Conservation (phyloP, 306 rosid species). For the Rosa persica region DNA sequence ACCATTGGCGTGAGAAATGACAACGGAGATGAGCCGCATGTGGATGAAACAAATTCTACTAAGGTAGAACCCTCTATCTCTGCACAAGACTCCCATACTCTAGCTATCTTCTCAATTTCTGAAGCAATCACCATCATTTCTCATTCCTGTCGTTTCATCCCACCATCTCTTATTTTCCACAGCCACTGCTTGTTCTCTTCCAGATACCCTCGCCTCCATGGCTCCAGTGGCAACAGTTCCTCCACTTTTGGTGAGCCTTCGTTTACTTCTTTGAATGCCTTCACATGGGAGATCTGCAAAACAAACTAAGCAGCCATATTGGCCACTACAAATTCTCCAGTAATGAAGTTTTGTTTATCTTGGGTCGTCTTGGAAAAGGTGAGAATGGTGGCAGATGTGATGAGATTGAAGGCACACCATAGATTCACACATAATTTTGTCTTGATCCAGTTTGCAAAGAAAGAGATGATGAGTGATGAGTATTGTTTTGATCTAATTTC, state of each 20-base stretch:
- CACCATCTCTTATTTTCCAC: conserved; percentile 44
- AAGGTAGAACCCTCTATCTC: conserved; percentile 25
- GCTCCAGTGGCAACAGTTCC: conserved; percentile 22
- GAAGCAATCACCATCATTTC: conserved; percentile 23
- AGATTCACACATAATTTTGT: too few relatives aligned
- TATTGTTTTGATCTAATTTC: too few relatives aligned
- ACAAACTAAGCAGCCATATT: too few relatives aligned
- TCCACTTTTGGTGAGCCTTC: conserved; percentile 37
- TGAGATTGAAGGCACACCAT: too few relatives aligned
- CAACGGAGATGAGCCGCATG: conserved; percentile 30
- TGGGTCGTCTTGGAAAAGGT: too few relatives aligned
- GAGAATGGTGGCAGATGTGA: too few relatives aligned
- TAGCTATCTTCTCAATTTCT: conserved; percentile 31
- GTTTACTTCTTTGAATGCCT: too few relatives aligned
- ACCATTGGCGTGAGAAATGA: not conserved
- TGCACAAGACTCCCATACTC: conserved; percentile 24
- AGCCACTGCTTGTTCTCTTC: conserved; percentile 22
- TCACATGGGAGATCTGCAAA: too few relatives aligned
- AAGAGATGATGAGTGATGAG: too few relatives aligned
- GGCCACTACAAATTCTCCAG: too few relatives aligned
- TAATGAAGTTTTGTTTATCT: too few relatives aligned
- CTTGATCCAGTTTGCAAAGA: too few relatives aligned
- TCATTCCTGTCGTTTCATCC: conserved; percentile 27
- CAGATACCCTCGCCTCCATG: conserved; percentile 24
- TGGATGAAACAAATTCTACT: conserved; percentile 52